Conservation (phyloP, 371 early-diverging fungal species). For the Circinella umbellata region DNA sequence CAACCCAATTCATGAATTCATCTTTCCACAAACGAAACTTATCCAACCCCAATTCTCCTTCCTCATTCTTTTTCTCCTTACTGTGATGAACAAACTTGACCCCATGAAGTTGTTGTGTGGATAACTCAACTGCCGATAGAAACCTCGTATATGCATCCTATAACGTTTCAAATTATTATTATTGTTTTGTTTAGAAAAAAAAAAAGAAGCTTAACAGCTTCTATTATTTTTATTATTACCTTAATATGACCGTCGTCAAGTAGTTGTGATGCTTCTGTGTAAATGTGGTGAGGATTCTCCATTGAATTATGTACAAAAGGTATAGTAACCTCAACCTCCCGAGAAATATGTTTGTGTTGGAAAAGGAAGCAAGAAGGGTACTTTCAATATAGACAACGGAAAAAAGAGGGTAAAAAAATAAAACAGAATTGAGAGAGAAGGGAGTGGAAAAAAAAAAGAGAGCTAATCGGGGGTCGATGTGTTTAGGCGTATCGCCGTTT, state of each 20-base stretch:
- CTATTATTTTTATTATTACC: slow-evolving; percentile 17
- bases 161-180: neutral
- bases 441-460: neutral
- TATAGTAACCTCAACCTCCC: neutral
- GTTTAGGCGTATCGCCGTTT: no score
- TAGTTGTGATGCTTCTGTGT: slow-evolving; percentile 38
- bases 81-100: slow-evolving; percentile 53
- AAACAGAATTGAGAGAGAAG: neutral
- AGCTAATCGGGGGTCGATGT: no score
- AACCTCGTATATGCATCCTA: slow-evolving; percentile 52
- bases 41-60: neutral
- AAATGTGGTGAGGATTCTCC: slow-evolving; percentile 29
- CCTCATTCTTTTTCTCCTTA: slow-evolving; percentile 16
- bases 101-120: slow-evolving; percentile 39
- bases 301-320: slow-evolving; percentile 16
- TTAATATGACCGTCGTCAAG: slow-evolving; percentile 40
- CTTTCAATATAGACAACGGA: slow-evolving; percentile 1
- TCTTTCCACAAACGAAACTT: neutral
- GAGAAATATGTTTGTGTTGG: neutral
- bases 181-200: neutral
- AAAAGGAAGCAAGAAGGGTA: neutral
- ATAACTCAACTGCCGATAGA: slow-evolving; percentile 38
- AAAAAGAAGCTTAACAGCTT: neutral
- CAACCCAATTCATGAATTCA: no score
- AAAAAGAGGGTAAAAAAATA: neutral